These are phyloP conservation scores for Orbilia oligospora DNA, from an alignment of 2,329 filamentous ascomycete species.

Conservation along the genomic window DNA sequence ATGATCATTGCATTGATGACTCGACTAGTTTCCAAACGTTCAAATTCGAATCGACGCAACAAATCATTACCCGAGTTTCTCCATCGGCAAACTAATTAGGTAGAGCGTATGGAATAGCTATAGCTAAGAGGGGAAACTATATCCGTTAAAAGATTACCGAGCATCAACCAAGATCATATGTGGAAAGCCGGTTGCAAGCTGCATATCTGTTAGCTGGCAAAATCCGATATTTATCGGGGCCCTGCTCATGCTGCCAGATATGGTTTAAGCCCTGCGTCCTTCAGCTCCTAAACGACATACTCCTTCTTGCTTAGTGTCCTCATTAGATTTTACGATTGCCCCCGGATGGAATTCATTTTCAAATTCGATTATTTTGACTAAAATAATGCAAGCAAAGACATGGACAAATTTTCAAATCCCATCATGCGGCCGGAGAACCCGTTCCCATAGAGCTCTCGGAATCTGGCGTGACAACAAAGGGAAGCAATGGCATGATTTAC, in stretches of 20 bases:
- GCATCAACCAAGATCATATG: background rate
- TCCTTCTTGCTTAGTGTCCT: slow-evolving; percentile 5
- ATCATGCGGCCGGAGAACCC: background rate
- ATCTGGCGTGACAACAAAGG: background rate
- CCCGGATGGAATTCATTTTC: background rate
- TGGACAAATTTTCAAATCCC: background rate
- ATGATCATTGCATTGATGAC: too few species aligned
- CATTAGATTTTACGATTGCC: background rate
- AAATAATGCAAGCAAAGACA: background rate
- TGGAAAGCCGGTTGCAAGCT: background rate
- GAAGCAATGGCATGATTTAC: background rate
- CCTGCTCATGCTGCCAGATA: background rate
- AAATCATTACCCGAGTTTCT: background rate
- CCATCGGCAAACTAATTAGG: background rate
- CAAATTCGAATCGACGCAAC: background rate
- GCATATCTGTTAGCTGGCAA: background rate
- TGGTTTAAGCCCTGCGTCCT: background rate
- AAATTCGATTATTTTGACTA: slow-evolving; percentile 2
- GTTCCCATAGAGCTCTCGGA: slow-evolving; percentile 4
- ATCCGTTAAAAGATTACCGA: slow-evolving; percentile 19
- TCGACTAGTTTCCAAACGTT: background rate
- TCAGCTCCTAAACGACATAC: background rate
- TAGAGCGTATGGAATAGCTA: too few species aligned
- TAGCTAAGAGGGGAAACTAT: background rate
- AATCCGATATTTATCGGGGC: slow-evolving; percentile 6